phyloP scores from a whole-genome alignment of 2,329 filamentous ascomycete genomes.

The Phialophora macrospora region DNA sequence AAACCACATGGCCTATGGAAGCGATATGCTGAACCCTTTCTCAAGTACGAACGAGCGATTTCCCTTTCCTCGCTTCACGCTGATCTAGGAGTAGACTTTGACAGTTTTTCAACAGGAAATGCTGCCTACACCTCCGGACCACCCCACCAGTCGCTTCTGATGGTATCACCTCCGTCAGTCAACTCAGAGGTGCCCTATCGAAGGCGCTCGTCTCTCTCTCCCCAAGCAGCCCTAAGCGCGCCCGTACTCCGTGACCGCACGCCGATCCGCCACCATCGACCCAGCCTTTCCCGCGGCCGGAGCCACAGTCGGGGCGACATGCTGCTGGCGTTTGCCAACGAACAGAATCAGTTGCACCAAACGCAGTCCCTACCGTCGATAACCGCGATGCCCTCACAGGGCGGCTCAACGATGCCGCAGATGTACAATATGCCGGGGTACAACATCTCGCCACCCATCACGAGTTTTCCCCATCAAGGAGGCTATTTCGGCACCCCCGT shows the following conservation, averaged over 20 bases:
- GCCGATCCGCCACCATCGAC: slow-evolving; percentile 36
- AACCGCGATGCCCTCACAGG: slow-evolving; percentile 25
- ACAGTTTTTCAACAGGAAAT: slow-evolving; percentile 16
- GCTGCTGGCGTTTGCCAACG: slow-evolving; percentile 34
- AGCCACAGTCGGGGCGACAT: slow-evolving; percentile 37
- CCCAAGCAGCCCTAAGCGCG: slow-evolving; percentile 21
- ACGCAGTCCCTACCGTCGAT: slow-evolving; percentile 33
- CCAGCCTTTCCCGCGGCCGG: slow-evolving; percentile 27
- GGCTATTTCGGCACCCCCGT: slow-evolving; percentile 22
- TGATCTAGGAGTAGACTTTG: slow-evolving; percentile 25
- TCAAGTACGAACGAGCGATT: slow-evolving; percentile 12
- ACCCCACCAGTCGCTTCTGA: slow-evolving; percentile 21
- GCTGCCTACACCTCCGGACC: slow-evolving; percentile 23
- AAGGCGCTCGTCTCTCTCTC: slow-evolving; percentile 30
- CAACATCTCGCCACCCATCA: slow-evolving; percentile 26
- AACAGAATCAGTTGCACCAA: slow-evolving; percentile 32
- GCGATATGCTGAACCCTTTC: slow-evolving; percentile 24
- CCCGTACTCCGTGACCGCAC: slow-evolving; percentile 32
- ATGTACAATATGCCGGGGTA: slow-evolving; percentile 31
- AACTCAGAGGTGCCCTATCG: slow-evolving; percentile 25
- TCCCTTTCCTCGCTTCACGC: slow-evolving; percentile 3
- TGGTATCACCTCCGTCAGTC: slow-evolving; percentile 25
- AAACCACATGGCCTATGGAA: slow-evolving; percentile 26
- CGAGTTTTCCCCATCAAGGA: slow-evolving; percentile 22
- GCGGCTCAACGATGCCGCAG: slow-evolving; percentile 20